Evolutionary conservation across 2,329 filamentous ascomycete genomes (phyloP), one percentile per base, ranked within the genome.

Genomic region (Penicillium sp.): DNA sequence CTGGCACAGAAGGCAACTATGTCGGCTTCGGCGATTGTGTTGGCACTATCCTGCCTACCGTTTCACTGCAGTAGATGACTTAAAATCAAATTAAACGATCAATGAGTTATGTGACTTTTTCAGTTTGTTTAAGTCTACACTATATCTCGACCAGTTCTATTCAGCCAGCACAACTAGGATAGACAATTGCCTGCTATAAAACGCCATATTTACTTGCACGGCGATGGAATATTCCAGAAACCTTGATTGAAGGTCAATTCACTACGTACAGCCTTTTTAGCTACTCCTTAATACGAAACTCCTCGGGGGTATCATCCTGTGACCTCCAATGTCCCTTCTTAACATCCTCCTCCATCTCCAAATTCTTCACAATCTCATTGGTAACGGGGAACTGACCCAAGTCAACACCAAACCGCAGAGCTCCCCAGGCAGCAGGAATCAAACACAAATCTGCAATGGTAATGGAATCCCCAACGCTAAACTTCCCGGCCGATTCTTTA

Each of bases 1-100:
- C 85, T 66, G 88, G 87, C 5, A 81, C 85, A 55, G 84, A 87
- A 31, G 85, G 86, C 3, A 81, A 77, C n/a, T 78, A 87, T 52
- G 87, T 94, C 27, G 90, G 90, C 0, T 93, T 93, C 73, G 90
- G 90, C 2, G 84, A 91, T 62, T 90, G 89, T 63, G 77, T 79
- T 21, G 89, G 89, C 15, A 84, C 73, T 38, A 87, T 93, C 57
- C 62, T 82, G 57, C 80, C 81, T 21, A 78, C 81, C 7, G 58
- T 70, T 29, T 62, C 70, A 21, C 59, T 72, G 47, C 53, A 66
- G 2, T 69, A 64, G 44, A 61, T 48, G 19, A n/a, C 19, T 49
- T 53, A 59, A 55, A 41, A 53, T 47, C 35, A 10, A 48, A 41
- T 57, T 38, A 29, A 47, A 43, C 54, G 31, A 57, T 45, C 51